Percentiles rank a stretch among this genome's conserved stretches.
phyloP scores from a whole-genome alignment of 257 asterid genomes.

The Capsicum chinense region DNA sequence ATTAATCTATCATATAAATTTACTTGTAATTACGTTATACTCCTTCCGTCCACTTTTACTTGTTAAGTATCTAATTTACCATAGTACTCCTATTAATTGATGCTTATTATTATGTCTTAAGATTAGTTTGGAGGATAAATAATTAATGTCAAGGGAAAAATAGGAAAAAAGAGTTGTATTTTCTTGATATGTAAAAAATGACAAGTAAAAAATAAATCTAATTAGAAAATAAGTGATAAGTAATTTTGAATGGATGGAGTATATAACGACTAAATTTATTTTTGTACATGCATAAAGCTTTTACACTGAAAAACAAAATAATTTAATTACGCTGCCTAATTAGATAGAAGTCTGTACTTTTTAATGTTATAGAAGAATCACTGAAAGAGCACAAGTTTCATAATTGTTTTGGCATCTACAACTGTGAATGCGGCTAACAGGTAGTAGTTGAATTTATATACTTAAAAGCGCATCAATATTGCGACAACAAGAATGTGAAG shows the following conservation, averaged over 20 bases:
- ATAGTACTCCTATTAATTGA: no score
- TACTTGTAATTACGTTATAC: background rate
- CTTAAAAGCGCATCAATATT: background rate
- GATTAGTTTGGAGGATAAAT: no score
- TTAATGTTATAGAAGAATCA: background rate
- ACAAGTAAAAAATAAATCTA: no score
- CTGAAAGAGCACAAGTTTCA: background rate
- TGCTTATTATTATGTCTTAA: no score
- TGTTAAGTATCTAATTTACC: no score
- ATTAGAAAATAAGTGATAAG: no score
- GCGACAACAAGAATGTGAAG: constrained; percentile 4
- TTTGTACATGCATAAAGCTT: background rate
- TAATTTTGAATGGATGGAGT: no score
- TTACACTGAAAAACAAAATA: background rate
- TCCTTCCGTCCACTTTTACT: no score
- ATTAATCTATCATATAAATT: background rate
- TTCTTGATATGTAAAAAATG: no score
- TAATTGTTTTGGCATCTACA: background rate
- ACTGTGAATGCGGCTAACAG: constrained; percentile 6
- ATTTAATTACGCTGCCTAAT: background rate
- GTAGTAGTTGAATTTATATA: background rate
- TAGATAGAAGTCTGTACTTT: background rate
- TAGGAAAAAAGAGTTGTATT: no score
- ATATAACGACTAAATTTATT: background rate
- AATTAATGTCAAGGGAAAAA: no score